phyloP scores from a whole-genome alignment of 2,329 filamentous ascomycete species.

The Fusarium citri region DNA sequence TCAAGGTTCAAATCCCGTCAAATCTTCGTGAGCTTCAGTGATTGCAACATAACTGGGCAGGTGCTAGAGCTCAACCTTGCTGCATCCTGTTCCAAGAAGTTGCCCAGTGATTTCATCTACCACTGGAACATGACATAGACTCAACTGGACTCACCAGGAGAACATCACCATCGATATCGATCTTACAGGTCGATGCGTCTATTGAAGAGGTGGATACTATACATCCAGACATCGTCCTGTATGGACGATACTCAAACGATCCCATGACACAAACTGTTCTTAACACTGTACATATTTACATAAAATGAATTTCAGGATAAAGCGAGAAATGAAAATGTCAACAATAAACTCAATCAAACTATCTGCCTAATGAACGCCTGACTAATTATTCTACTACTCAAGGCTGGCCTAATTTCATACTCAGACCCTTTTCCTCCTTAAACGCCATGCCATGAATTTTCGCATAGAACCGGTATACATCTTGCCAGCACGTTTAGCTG shows the following conservation, averaged over 20 bases:
- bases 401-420: neutral
- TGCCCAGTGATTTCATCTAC: neutral
- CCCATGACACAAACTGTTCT: slow-evolving; percentile 11
- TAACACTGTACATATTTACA: slow-evolving; percentile 7
- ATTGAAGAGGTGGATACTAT: neutral
- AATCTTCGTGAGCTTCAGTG: too few relatives aligned
- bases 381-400: neutral
- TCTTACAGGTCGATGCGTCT: neutral
- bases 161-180: neutral
- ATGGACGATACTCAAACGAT: slow-evolving; percentile 26
- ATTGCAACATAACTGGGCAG: neutral
- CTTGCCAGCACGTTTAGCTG: neutral
- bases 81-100: neutral
- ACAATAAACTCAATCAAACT: neutral
- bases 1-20: neutral
- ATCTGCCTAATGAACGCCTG: slow-evolving; percentile 2
- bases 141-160: neutral
- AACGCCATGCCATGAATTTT: too few relatives aligned
- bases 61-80: neutral
- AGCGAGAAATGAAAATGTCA: neutral
- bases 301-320: neutral
- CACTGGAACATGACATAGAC: neutral
- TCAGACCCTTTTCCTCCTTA: too few relatives aligned
- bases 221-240: too few relatives aligned
- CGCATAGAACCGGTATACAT: too few relatives aligned